Evolutionary conservation across 2,329 filamentous ascomycete genomes (phyloP).

Genomic region (Verruconis gallopava): DNA sequence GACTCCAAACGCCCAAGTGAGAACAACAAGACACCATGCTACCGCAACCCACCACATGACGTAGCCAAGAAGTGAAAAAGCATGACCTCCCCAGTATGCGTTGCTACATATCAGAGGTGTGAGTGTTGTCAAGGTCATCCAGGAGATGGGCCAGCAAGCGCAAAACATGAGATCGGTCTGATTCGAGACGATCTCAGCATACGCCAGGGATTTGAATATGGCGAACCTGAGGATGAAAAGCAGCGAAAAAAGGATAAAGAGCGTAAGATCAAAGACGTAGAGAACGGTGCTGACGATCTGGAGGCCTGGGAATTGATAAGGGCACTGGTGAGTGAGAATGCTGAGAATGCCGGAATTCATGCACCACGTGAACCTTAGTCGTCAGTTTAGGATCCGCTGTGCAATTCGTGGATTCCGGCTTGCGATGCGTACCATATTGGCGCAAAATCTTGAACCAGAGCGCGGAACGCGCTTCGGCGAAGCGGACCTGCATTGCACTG

Average conservation of each 20-base stretch:
- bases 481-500: too few relatives aligned
- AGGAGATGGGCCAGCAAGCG: neutral
- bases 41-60: slow-evolving; percentile 6
- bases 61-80: slow-evolving; percentile 3
- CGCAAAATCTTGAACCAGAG: too few relatives aligned
- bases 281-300: neutral
- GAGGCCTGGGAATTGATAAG: neutral
- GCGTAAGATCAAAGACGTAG: neutral
- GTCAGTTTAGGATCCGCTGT: too few relatives aligned
- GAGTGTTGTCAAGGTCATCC: neutral
- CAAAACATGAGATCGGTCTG: neutral
- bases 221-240: neutral
- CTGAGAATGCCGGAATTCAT: neutral
- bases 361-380: neutral
- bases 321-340: neutral
- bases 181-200: neutral
- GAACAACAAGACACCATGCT: neutral
- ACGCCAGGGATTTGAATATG: neutral
- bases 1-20: neutral
- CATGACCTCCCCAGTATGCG: neutral
- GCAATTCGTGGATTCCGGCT: too few relatives aligned
- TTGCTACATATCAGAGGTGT: neutral
- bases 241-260: neutral
- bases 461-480: too few relatives aligned
- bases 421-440: too few relatives aligned